Conservation (phyloP, 2,329 filamentous ascomycete species). For the Fusarium multiceps region DNA sequence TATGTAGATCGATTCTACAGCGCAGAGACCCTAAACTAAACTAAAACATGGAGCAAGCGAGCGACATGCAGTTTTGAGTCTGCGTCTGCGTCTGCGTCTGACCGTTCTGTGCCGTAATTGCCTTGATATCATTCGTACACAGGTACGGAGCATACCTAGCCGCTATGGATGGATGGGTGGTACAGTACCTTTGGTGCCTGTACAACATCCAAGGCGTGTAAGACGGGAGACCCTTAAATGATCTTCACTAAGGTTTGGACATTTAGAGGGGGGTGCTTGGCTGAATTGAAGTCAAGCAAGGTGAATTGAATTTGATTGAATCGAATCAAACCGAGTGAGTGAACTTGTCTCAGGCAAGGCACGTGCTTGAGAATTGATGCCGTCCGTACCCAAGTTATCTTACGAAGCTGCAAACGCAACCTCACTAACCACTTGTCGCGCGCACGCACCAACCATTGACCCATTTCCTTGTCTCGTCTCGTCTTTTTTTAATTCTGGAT, state of each 20-base stretch:
- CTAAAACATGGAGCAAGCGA: background rate
- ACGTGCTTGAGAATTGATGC: slow-evolving; percentile 26
- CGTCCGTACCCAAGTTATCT: background rate
- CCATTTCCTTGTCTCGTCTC: background rate
- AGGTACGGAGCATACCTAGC: background rate
- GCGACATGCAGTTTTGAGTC: background rate
- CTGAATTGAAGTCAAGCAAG: background rate
- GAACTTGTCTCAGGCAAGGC: slow-evolving; percentile 11
- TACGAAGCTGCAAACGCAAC: slow-evolving; percentile 8
- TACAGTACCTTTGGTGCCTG: background rate
- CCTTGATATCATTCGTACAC: background rate
- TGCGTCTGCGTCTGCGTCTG: background rate
- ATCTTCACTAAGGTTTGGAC: slow-evolving; percentile 22
- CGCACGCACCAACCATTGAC: background rate
- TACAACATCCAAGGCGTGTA: slow-evolving; percentile 10
- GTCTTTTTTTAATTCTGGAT: slow-evolving; percentile 3
- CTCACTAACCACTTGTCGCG: slow-evolving; percentile 1
- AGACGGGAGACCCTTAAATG: slow-evolving; percentile 21
- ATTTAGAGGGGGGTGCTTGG: background rate
- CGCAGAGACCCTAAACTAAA: background rate
- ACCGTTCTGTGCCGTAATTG: background rate
- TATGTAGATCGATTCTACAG: background rate
- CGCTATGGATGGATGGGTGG: background rate
- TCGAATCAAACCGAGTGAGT: background rate
- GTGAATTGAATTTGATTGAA: background rate